Evolutionary conservation across 768 basidiomycete species (phyloP).

Genomic region (Naematelia encephala): DNA sequence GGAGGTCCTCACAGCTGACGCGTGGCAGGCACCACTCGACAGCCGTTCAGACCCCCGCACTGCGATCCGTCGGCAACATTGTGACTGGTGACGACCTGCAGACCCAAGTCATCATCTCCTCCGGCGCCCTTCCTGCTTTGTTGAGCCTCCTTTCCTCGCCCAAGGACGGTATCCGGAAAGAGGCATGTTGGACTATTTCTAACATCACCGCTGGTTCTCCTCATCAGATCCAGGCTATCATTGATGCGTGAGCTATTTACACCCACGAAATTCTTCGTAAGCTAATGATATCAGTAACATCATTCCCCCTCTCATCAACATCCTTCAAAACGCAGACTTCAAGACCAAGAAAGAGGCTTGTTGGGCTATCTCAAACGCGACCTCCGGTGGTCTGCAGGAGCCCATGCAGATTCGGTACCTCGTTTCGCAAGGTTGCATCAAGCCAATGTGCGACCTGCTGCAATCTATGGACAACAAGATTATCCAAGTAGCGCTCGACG

Average conservation of each 20-base stretch:
- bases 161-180: slow-evolving; percentile 98
- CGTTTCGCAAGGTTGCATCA: slow-evolving; percentile 96
- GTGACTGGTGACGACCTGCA: slow-evolving; percentile 99
- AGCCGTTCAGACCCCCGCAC: slow-evolving; percentile 95
- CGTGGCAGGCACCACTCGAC: slow-evolving; percentile 56
- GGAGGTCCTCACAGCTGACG: slow-evolving; percentile 7
- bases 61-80: slow-evolving; percentile 98
- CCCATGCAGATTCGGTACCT: slow-evolving; percentile 97
- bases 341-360: slow-evolving; percentile 99
- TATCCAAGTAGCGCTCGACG: slow-evolving; percentile 91
- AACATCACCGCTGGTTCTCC: slow-evolving; percentile 97
- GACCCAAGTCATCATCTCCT: slow-evolving; percentile 98
- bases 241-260: slow-evolving; percentile 76
- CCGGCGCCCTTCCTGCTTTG: slow-evolving; percentile 91
- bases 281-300: slow-evolving; percentile 55
- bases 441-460: slow-evolving; percentile 92
- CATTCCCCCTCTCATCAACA: slow-evolving; percentile 96
- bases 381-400: slow-evolving; percentile 94
- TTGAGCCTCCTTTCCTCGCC: slow-evolving; percentile 89
- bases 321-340: slow-evolving; percentile 95
- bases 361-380: slow-evolving; percentile 99
- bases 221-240: slow-evolving; percentile 92
- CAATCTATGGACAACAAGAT: slow-evolving; percentile 99
- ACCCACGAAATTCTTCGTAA: neutral
- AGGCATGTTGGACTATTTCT: slow-evolving; percentile 99